Evolutionary conservation across 106 monocot species (phyloP).

Genomic region (Dendrobium chrysotoxum): DNA sequence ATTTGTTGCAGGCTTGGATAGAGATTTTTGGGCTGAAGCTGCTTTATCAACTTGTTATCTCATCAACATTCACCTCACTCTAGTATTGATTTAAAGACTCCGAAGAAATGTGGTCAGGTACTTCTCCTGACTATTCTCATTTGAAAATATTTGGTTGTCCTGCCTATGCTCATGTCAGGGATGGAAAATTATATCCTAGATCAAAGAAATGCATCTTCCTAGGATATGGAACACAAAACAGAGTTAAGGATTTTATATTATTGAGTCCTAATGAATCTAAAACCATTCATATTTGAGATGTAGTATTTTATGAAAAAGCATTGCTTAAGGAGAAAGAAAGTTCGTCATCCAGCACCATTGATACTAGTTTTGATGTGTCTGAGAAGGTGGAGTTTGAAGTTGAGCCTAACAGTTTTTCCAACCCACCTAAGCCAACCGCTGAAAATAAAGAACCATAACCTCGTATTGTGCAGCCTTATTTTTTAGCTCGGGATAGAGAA

Average conservation of each 20-base stretch:
- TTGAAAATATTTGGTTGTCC: not conserved
- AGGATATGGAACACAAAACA: not conserved
- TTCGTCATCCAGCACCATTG: too few species aligned
- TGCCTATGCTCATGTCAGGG: not conserved
- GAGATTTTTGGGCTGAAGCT: not conserved
- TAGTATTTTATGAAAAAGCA: not conserved
- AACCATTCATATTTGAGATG: not conserved
- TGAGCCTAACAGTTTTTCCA: too few species aligned
- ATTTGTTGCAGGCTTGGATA: not conserved
- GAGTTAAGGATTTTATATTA: not conserved
- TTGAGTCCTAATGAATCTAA: not conserved
- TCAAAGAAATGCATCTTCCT: not conserved
- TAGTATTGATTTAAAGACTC: not conserved
- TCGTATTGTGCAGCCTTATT: too few species aligned
- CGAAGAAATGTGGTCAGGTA: not conserved
- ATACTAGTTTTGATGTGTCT: too few species aligned
- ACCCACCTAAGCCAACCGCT: too few species aligned
- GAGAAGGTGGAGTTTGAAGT: too few species aligned
- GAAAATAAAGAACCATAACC: too few species aligned
- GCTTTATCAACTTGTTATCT: not conserved
- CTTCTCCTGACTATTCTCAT: not conserved
- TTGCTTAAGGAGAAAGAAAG: too few species aligned
- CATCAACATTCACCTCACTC: not conserved
- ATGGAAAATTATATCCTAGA: not conserved
- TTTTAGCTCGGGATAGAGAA: too few species aligned